phyloP scores from a whole-genome alignment of 345 rosid species.

The Litchi chinensis region DNA sequence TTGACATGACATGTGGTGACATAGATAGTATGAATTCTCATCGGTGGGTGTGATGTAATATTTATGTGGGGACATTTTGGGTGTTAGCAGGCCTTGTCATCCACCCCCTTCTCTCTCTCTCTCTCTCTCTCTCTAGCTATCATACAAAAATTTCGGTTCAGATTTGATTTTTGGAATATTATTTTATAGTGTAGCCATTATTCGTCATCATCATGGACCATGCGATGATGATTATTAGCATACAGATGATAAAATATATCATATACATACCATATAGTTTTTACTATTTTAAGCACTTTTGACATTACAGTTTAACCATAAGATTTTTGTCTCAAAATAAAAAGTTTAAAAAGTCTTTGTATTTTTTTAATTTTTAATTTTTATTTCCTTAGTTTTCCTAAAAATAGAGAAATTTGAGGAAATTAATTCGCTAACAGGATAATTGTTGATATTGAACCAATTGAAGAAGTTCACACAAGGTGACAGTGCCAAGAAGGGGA shows the following conservation, averaged over 20 bases:
- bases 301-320: not conserved
- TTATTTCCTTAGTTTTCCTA: not conserved
- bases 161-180: no score
- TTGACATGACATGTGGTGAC: slow-evolving; percentile 25
- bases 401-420: not conserved
- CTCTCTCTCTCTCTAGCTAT: not conserved
- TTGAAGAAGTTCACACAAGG: not conserved
- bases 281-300: not conserved
- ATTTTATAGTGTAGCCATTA: not conserved
- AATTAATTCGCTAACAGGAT: not conserved
- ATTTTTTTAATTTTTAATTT: no score
- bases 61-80: slow-evolving; percentile 24
- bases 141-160: no score
- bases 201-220: not conserved
- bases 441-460: not conserved
- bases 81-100: slow-evolving; percentile 33
- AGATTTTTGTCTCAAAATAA: no score
- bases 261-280: not conserved
- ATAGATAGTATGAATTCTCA: slow-evolving; percentile 1
- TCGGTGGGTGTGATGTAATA: slow-evolving; percentile 36
- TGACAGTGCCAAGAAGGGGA: not conserved
- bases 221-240: no score
- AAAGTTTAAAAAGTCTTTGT: no score
- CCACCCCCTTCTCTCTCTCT: not conserved
- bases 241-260: no score